Evolutionary conservation across 371 early-diverging fungal species (phyloP).

Genomic region (Syncephalastrum racemosum): DNA sequence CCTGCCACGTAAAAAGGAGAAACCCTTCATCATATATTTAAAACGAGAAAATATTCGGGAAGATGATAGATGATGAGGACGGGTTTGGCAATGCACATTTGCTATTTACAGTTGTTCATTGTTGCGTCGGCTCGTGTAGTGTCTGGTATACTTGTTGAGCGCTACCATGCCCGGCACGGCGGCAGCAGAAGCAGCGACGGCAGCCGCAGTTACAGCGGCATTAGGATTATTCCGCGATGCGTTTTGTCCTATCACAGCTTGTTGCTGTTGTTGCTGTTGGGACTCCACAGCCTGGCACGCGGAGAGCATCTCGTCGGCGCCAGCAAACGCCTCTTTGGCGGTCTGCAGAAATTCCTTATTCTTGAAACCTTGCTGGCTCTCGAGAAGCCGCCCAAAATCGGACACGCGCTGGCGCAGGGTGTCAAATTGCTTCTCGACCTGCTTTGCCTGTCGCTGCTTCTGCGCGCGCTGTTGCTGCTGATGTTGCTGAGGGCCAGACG

Average conservation of each 20-base stretch:
- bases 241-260: background rate
- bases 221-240: too few relatives aligned
- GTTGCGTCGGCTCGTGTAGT: constrained; percentile 19
- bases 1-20: too few relatives aligned
- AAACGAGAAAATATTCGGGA: too few relatives aligned
- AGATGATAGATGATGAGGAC: too few relatives aligned
- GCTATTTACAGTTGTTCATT: background rate
- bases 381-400: constrained; percentile 35
- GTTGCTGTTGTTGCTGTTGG: constrained; percentile 9
- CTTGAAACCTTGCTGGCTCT: constrained; percentile 31
- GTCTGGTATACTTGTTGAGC: constrained; percentile 42
- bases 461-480: constrained; percentile 19
- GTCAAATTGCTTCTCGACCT: constrained; percentile 39
- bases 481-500: constrained; percentile 13
- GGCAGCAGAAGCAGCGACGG: background rate
- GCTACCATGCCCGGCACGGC: constrained; percentile 2
- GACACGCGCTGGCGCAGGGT: constrained; percentile 27
- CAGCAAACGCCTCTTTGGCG: constrained; percentile 38
- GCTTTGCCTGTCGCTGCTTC: constrained; percentile 27
- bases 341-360: constrained; percentile 38
- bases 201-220: background rate
- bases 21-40: too few relatives aligned
- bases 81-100: too few relatives aligned
- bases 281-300: constrained; percentile 33
- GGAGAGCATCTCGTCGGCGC: constrained; percentile 40